Evolutionary conservation across 2,329 filamentous ascomycete genomes (phyloP).

Genomic region (Drechslerella stenobrocha): DNA sequence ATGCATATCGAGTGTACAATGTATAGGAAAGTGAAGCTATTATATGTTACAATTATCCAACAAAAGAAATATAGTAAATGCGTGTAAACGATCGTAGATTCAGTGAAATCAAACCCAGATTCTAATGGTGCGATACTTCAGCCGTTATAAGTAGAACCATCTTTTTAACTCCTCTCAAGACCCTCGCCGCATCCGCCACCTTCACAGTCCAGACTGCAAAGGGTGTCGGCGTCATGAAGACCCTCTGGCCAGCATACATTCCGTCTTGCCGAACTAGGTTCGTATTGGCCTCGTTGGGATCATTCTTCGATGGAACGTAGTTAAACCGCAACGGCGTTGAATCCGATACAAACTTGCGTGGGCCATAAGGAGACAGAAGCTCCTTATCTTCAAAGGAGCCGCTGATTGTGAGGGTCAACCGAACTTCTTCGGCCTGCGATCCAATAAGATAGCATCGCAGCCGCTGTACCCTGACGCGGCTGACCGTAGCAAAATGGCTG

Average conservation of each 20-base stretch:
- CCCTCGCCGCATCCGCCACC: slow-evolving; percentile 8
- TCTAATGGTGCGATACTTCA: slow-evolving; percentile 31
- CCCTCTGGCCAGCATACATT: slow-evolving; percentile 21
- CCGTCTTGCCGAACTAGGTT: slow-evolving; percentile 34
- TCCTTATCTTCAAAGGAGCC: slow-evolving; percentile 37
- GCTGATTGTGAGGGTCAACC: slow-evolving; percentile 26
- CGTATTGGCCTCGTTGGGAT: slow-evolving; percentile 26
- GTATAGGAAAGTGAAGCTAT: too few species aligned
- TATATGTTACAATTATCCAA: too few species aligned
- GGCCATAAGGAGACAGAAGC: slow-evolving; percentile 13
- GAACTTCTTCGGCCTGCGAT: slow-evolving; percentile 21
- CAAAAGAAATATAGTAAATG: too few species aligned
- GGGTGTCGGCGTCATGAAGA: slow-evolving; percentile 40
- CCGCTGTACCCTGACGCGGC: slow-evolving; percentile 35
- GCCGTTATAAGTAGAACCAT: slow-evolving; percentile 31
- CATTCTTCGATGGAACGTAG: slow-evolving; percentile 37
- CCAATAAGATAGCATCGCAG: slow-evolving; percentile 33
- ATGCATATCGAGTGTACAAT: too few species aligned
- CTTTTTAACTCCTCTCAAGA: slow-evolving; percentile 3
- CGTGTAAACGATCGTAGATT: not conserved
- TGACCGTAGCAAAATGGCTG: slow-evolving; percentile 22
- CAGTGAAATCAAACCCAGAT: not conserved
- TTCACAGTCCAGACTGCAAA: slow-evolving; percentile 46
- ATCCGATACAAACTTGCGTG: slow-evolving; percentile 35
- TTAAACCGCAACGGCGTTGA: slow-evolving; percentile 36